Conservation (phyloP, 2,329 filamentous ascomycete genomes). For the Colletotrichum sp. region DNA sequence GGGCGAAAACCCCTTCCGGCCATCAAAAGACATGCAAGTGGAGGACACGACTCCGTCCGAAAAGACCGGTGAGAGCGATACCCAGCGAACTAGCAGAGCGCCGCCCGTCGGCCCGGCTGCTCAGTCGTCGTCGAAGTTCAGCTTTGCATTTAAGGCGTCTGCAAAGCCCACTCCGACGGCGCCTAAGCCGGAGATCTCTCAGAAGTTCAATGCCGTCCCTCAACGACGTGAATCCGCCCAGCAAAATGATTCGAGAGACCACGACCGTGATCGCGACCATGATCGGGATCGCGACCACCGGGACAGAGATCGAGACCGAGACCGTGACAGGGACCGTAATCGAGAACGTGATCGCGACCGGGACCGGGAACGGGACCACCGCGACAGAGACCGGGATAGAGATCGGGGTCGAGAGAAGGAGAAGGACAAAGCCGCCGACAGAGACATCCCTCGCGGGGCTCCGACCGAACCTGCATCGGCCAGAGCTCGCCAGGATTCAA, state of each 20-base stretch:
- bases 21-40: conserved; percentile 67
- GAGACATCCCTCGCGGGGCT: conserved; percentile 54
- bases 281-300: conserved; percentile 15
- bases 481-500: conserved; percentile 41
- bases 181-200: conserved; percentile 70
- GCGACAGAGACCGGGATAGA: conserved; percentile 5
- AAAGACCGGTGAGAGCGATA: conserved; percentile 51
- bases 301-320: conserved; percentile 30
- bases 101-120: conserved; percentile 59
- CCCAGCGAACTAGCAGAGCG: conserved; percentile 60
- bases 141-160: conserved; percentile 88
- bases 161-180: conserved; percentile 61
- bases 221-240: conserved; percentile 44
- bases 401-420: conserved; percentile 46
- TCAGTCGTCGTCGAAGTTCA: conserved; percentile 73
- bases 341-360: conserved; percentile 29
- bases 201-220: conserved; percentile 70
- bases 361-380: conserved; percentile 25
- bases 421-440: conserved; percentile 35
- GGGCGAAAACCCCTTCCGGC: conserved; percentile 65
- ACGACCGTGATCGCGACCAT: conserved; percentile 29
- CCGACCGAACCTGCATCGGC: conserved; percentile 61
- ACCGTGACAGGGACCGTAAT: conserved; percentile 37
- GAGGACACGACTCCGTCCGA: conserved; percentile 58
- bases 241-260: conserved; percentile 33